phyloP scores from a whole-genome alignment of 2,329 filamentous ascomycete genomes.

The Coniochaeta sp. region DNA sequence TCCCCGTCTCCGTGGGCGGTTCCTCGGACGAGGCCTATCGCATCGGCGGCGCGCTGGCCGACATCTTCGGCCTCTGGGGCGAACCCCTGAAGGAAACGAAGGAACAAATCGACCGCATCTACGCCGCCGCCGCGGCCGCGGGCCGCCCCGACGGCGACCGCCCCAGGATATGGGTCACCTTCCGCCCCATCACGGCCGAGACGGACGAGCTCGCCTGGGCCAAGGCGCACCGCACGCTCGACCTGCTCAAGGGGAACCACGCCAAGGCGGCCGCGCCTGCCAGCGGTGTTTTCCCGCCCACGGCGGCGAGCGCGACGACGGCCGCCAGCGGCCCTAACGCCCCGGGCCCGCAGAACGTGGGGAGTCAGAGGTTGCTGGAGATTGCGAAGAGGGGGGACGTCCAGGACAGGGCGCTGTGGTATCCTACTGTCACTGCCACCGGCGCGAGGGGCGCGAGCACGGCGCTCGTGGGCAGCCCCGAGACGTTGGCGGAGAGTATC shows the following conservation, averaged over 20 bases:
- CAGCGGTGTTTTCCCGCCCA: slow-evolving; percentile 14
- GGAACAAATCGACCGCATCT: slow-evolving; percentile 55
- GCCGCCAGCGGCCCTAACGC: slow-evolving; percentile 13
- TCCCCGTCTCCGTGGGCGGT: slow-evolving; percentile 53
- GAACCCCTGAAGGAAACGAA: slow-evolving; percentile 58
- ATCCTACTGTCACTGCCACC: slow-evolving; percentile 54
- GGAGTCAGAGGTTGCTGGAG: slow-evolving; percentile 50
- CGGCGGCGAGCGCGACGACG: slow-evolving; percentile 19
- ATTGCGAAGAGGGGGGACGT: slow-evolving; percentile 50
- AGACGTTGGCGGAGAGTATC: slow-evolving; percentile 47
- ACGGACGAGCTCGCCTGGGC: slow-evolving; percentile 56
- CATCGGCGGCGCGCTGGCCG: slow-evolving; percentile 48
- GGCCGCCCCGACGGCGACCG: slow-evolving; percentile 39
- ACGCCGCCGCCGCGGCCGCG: slow-evolving; percentile 50
- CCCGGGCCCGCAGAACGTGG: slow-evolving; percentile 47
- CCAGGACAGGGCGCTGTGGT: slow-evolving; percentile 57
- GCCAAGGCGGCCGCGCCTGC: neutral
- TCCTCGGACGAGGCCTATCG: slow-evolving; percentile 54
- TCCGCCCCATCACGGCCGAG: slow-evolving; percentile 54
- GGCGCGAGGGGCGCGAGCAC: slow-evolving; percentile 53
- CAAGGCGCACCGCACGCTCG: slow-evolving; percentile 51
- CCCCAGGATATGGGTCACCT: slow-evolving; percentile 57
- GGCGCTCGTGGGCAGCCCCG: slow-evolving; percentile 45
- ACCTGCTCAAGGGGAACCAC: slow-evolving; percentile 37
- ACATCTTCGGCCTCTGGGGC: slow-evolving; percentile 59